A percentile compares a stretch with the other conserved stretches of the same genome.
phyloP scores from a whole-genome alignment of 2,329 filamentous ascomycete species.

The Colletotrichum tanaceti region DNA sequence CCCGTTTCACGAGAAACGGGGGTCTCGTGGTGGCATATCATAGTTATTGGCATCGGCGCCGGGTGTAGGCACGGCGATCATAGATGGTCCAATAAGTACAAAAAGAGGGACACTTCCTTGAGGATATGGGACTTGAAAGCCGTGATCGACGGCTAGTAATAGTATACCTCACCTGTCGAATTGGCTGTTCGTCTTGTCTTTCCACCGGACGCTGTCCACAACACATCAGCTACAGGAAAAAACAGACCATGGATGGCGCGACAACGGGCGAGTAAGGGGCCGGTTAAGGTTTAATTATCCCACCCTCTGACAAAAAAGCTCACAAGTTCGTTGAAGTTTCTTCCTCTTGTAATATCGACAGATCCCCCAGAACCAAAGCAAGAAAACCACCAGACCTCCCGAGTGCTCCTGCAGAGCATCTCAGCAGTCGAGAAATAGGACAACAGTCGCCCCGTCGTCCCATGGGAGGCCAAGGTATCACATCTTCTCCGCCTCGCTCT shows the following conservation, averaged over 20 bases:
- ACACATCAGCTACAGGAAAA: too few relatives aligned
- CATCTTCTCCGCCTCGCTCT: background rate
- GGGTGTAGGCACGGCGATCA: background rate
- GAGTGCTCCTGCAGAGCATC: too few relatives aligned
- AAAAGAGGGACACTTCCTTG: background rate
- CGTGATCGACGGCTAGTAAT: too few relatives aligned
- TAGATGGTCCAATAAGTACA: background rate
- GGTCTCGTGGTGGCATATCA: background rate
- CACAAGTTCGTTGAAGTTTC: background rate
- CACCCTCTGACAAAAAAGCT: too few relatives aligned
- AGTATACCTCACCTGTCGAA: too few relatives aligned
- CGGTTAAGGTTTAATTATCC: too few relatives aligned
- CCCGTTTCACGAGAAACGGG: slow-evolving; percentile 14
- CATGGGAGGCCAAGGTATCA: slow-evolving; percentile 20
- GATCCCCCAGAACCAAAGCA: background rate
- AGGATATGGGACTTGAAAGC: too few relatives aligned
- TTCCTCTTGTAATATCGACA: background rate
- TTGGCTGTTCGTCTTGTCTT: too few relatives aligned
- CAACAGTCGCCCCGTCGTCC: slow-evolving; percentile 11
- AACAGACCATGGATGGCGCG: too few relatives aligned
- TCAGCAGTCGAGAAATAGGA: background rate
- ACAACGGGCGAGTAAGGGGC: too few relatives aligned
- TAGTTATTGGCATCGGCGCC: background rate
- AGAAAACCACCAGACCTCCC: background rate
- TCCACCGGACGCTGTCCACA: too few relatives aligned